Percentiles rank a stretch among this genome's conserved stretches.
Evolutionary conservation across 805 yeast genomes (phyloP).

Genomic region (Candida saitoana): DNA sequence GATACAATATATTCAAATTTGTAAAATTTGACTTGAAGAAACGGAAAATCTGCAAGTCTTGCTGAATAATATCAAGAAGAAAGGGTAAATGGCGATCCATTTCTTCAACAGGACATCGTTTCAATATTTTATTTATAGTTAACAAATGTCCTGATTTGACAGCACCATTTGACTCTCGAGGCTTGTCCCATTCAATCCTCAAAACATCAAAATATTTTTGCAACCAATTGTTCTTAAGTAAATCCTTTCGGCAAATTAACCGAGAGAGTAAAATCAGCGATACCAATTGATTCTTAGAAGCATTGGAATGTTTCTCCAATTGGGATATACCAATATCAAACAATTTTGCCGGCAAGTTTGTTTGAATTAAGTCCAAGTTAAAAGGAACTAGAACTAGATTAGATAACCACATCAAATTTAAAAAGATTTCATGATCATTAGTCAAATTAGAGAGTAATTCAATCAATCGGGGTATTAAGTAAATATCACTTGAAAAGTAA

Average conservation of each 20-base stretch:
- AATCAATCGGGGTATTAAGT: slow-evolving; percentile 38
- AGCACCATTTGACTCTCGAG: slow-evolving; percentile 1
- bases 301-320: slow-evolving; percentile 28
- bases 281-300: slow-evolving; percentile 58
- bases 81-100: slow-evolving; percentile 8
- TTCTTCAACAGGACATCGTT: slow-evolving; percentile 14
- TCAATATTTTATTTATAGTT: slow-evolving; percentile 36
- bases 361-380: slow-evolving; percentile 40
- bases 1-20: slow-evolving; percentile 21
- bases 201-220: slow-evolving; percentile 15
- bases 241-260: slow-evolving; percentile 49
- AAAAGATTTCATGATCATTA: slow-evolving; percentile 24
- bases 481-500: slow-evolving; percentile 58
- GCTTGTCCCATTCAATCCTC: slow-evolving; percentile 17
- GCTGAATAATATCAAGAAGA: slow-evolving; percentile 14
- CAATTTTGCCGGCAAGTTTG: slow-evolving; percentile 29
- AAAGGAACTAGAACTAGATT: slow-evolving; percentile 74
- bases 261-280: slow-evolving; percentile 51
- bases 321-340: slow-evolving; percentile 28
- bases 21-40: slow-evolving; percentile 2
- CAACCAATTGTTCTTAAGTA: slow-evolving; percentile 18
- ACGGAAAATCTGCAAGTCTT: slow-evolving; percentile 14
- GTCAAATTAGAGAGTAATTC: slow-evolving; percentile 6
- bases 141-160: slow-evolving; percentile 37
- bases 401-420: slow-evolving; percentile 67